Evolutionary conservation across 805 yeast species (phyloP).

Genomic region (Kodamaea hsintzibuensis): DNA sequence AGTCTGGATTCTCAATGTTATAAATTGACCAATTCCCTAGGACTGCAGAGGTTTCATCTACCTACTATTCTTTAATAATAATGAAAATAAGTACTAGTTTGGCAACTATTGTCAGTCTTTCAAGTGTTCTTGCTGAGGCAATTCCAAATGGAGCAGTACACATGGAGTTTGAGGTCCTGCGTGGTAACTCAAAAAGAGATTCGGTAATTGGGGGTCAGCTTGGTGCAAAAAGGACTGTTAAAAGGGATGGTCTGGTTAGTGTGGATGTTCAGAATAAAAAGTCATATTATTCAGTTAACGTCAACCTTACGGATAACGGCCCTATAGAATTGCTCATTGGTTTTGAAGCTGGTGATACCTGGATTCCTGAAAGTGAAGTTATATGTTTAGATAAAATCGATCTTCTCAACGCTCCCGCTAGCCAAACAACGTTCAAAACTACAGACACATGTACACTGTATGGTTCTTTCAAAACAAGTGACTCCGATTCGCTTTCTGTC

Average conservation of each 20-base stretch:
- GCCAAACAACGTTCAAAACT: slow-evolving; percentile 10
- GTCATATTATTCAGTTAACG: neutral
- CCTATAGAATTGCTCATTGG: neutral
- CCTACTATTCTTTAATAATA: no score
- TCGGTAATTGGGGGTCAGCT: neutral
- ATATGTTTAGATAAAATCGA: neutral
- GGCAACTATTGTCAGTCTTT: neutral
- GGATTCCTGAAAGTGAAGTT: neutral
- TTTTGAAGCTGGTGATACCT: neutral
- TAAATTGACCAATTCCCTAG: neutral
- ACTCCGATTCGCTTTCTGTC: slow-evolving; percentile 37
- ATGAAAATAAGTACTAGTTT: neutral
- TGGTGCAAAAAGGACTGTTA: neutral
- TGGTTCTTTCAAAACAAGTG: slow-evolving; percentile 49
- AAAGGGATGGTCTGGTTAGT: neutral
- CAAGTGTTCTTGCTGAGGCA: neutral
- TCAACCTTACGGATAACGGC: neutral
- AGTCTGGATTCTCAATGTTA: neutral
- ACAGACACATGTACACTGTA: slow-evolving; percentile 43
- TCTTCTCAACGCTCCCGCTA: neutral
- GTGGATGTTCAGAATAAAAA: neutral
- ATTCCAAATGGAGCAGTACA: neutral
- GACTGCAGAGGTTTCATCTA: no score
- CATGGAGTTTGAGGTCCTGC: neutral
- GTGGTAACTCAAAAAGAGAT: neutral